phyloP scores from a whole-genome alignment of 352 stramenopile species.

The Pythium oligandrum region DNA sequence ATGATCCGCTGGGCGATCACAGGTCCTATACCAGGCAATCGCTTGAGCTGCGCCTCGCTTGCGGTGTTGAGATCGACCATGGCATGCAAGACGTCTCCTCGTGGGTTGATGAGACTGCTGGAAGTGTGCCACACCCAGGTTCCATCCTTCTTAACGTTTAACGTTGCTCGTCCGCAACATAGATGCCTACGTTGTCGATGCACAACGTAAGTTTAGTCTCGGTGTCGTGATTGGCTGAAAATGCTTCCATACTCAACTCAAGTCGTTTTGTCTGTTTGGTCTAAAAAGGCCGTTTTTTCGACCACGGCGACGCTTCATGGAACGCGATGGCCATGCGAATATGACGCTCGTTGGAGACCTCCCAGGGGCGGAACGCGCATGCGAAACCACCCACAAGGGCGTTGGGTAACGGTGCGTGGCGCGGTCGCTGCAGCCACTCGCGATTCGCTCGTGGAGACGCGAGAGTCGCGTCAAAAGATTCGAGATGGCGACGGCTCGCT shows the following conservation, averaged over 20 bases:
- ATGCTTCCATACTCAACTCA: too few relatives aligned
- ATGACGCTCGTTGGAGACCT: too few relatives aligned
- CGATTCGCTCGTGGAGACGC: neutral
- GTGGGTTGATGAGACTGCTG: neutral
- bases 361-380: too few relatives aligned
- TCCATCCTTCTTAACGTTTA: neutral
- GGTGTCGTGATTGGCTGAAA: too few relatives aligned
- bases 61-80: conserved; percentile 34
- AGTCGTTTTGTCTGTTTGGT: too few relatives aligned
- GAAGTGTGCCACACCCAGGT: neutral
- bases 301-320: too few relatives aligned
- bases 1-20: conserved; percentile 38
- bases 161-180: neutral
- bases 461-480: conserved; percentile 27
- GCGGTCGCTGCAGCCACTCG: neutral
- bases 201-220: neutral
- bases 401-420: neutral
- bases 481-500: conserved; percentile 30
- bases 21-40: conserved; percentile 37
- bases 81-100: neutral
- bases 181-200: neutral
- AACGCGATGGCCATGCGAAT: too few relatives aligned
- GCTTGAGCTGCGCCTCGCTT: conserved; percentile 25
- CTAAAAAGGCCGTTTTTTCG: too few relatives aligned
- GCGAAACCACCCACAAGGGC: too few relatives aligned